A percentile compares a stretch with the other conserved stretches of the same genome.
Conservation (phyloP, 2,329 filamentous ascomycete species). For the Aspergillus sojae region DNA sequence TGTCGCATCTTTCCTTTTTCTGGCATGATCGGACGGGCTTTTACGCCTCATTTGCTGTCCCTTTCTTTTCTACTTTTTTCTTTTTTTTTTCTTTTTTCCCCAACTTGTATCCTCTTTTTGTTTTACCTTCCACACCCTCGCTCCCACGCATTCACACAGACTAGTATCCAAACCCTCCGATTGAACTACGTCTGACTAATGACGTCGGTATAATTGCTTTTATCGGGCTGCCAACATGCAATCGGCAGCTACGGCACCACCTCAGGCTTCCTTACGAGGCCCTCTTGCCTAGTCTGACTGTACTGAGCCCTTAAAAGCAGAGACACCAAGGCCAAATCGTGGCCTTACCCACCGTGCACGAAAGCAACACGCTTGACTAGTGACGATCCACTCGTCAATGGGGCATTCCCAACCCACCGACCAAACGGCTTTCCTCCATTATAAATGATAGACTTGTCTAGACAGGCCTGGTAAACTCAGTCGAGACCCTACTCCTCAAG, state of each 20-base stretch:
- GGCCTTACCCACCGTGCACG: conserved; percentile 13
- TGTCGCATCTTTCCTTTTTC: conserved; percentile 10
- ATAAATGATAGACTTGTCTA: conserved; percentile 2
- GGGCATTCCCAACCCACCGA: conserved; percentile 17
- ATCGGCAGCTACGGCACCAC: not conserved
- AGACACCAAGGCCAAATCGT: conserved; percentile 5
- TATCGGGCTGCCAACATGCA: not conserved
- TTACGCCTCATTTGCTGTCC: conserved; percentile 5
- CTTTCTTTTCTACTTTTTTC: conserved; percentile 7
- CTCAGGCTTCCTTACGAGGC: not conserved
- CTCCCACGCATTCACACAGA: not conserved
- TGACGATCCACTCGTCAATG: conserved; percentile 15
- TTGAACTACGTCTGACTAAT: conserved; percentile 2
- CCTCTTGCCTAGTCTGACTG: not conserved
- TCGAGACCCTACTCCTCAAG: conserved; percentile 1
- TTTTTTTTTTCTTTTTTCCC: conserved; percentile 7
- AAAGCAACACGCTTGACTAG: conserved; percentile 12
- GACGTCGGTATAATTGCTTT: conserved; percentile 4
- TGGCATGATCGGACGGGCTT: conserved; percentile 9
- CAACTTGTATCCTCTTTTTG: not conserved
- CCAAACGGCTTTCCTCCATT: conserved; percentile 26
- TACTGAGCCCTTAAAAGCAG: not conserved
- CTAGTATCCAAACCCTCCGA: conserved; percentile 4
- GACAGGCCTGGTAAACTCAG: conserved; percentile 3
- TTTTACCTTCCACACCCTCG: conserved; percentile 3